Evolutionary conservation across 2,329 filamentous ascomycete genomes (phyloP).

Genomic region (Huntiella decipiens): DNA sequence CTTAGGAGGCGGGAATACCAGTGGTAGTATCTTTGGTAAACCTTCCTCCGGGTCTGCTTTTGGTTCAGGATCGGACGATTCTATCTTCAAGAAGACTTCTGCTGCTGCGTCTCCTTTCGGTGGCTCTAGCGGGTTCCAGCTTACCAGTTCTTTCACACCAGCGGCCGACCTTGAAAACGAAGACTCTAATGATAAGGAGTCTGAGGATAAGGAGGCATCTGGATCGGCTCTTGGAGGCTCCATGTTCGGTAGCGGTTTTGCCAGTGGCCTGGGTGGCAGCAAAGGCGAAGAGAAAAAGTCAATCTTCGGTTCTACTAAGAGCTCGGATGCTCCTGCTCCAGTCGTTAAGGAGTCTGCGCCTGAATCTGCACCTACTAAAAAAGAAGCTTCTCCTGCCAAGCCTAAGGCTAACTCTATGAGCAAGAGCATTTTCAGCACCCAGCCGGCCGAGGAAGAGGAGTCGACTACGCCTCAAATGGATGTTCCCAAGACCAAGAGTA

Average conservation of each 20-base stretch:
- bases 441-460: neutral
- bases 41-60: conserved; percentile 14
- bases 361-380: neutral
- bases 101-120: conserved; percentile 21
- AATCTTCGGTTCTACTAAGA: conserved; percentile 2
- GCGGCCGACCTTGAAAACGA: conserved; percentile 43
- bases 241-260: conserved; percentile 44
- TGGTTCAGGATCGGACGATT: conserved; percentile 14
- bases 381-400: neutral
- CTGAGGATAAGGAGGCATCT: conserved; percentile 15
- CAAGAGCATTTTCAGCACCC: neutral
- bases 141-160: conserved; percentile 47
- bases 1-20: conserved; percentile 19
- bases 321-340: neutral
- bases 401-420: neutral
- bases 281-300: conserved; percentile 26
- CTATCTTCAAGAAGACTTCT: conserved; percentile 17
- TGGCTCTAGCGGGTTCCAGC: conserved; percentile 36
- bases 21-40: conserved; percentile 17
- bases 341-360: neutral
- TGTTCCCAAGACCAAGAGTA: conserved; percentile 7
- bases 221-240: conserved; percentile 18
- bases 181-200: conserved; percentile 26
- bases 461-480: conserved; percentile 1
- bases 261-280: conserved; percentile 30